Conservation (phyloP, 2,329 filamentous ascomycete genomes). For the Ceratocystis ficicola region DNA sequence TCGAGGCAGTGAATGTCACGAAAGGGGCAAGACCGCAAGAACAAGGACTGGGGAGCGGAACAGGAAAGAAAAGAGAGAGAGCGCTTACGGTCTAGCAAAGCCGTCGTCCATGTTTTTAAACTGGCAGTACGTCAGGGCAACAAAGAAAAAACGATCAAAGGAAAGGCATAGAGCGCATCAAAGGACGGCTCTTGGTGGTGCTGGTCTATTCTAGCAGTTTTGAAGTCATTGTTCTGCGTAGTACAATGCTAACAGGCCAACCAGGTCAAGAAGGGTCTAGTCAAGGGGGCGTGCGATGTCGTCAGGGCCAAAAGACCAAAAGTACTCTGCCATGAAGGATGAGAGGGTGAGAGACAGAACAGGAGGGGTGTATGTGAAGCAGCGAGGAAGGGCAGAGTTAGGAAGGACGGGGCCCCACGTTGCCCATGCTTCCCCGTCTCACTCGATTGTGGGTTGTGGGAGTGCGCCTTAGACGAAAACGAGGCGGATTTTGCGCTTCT, state of each 20-base stretch:
- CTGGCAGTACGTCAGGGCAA: background rate
- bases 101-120: slow-evolving; percentile 11
- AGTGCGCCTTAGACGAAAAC: no score
- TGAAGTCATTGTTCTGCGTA: background rate
- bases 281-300: background rate
- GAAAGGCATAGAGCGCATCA: background rate
- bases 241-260: background rate
- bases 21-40: background rate
- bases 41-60: no score
- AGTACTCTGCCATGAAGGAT: background rate
- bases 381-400: background rate
- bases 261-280: background rate
- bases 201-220: background rate
- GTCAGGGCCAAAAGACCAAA: background rate
- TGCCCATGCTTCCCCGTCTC: no score
- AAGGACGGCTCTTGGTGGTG: background rate
- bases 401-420: background rate
- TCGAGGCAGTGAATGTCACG: background rate
- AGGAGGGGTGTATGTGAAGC: no score
- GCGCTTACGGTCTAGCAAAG: slow-evolving; percentile 12
- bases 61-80: background rate
- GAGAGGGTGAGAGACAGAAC: background rate
- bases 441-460: no score
- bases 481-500: no score
- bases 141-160: background rate